A percentile compares a stretch with the other conserved stretches of the same genome.
phyloP scores from a whole-genome alignment of 352 stramenopile species.

The Pythium grandisporangium region DNA sequence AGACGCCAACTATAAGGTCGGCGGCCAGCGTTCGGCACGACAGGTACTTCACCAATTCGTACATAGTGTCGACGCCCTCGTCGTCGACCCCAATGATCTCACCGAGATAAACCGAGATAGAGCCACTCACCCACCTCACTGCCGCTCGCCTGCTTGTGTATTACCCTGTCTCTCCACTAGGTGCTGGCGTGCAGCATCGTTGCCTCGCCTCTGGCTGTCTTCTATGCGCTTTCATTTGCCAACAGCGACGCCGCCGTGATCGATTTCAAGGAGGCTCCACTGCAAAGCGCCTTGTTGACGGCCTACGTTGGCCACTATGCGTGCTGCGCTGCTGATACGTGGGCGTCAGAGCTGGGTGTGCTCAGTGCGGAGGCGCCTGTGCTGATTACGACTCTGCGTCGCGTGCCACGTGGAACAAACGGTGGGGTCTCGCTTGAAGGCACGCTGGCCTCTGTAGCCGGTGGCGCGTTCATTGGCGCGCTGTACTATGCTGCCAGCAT shows the following conservation, averaged over 20 bases:
- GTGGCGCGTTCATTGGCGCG: conserved; percentile 84
- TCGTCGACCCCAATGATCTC: too few relatives aligned
- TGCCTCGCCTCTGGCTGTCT: conserved; percentile 55
- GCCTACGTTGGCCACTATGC: conserved; percentile 91
- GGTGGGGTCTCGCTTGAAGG: conserved; percentile 87
- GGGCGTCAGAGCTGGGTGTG: conserved; percentile 93
- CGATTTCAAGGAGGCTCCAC: conserved; percentile 22
- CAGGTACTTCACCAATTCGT: too few relatives aligned
- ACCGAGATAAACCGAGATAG: neutral
- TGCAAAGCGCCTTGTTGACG: conserved; percentile 40
- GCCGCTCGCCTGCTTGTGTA: neutral
- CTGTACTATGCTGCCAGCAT: conserved; percentile 46
- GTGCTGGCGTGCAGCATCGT: conserved; percentile 78
- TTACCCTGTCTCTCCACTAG: conserved; percentile 10
- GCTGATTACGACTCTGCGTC: conserved; percentile 74
- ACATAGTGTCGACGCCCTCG: too few relatives aligned
- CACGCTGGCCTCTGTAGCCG: conserved; percentile 66
- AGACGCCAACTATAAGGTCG: conserved; percentile 69
- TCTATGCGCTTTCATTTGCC: conserved; percentile 23
- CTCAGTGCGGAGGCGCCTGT: conserved; percentile 65
- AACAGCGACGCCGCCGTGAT: conserved; percentile 24
- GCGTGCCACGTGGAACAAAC: conserved; percentile 91
- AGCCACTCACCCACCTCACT: neutral
- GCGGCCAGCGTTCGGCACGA: conserved; percentile 60
- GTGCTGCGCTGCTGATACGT: conserved; percentile 90